Evolutionary conservation across 768 basidiomycete species (phyloP), one percentile per base, ranked within the genome.

Genomic region (Piloderma croceum): DNA sequence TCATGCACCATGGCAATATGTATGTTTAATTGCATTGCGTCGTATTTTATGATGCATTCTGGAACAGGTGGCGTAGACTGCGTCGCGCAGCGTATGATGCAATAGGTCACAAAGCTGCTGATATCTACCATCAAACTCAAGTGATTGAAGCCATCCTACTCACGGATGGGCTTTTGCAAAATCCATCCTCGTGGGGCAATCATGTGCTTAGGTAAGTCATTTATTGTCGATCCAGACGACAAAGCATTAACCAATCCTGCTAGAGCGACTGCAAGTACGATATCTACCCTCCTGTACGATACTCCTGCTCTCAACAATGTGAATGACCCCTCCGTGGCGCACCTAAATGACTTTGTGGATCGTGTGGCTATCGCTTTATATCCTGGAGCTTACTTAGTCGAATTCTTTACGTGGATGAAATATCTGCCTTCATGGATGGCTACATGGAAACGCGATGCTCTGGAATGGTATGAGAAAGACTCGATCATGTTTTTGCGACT

Each of bases 371-470:
- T 49, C 7, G 63, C 69, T 3, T 55, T 57, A 7, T 52, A 56
- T 24, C 68, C 67, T 25, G 69, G 69, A 3, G 51, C 56, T 21
- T 59, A 60, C 43, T 21, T 62, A 19, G 65, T 66, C 18, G 67
- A 68, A 41, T 53, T 60, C 36, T 62, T 68, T 38, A 58, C 62
- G 2, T 58, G 50, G 42, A 56, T 69, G 53, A 50, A 48, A 31
- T 42, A 53, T 29, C 39, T 68, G 6, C 66, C 66, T 0, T 20
- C 36, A 6, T 55, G 44, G 39, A 29, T 64, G 38, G 54, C 61
- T 11, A 44, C 41, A 33, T 63, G 59, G 60, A 64, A 61, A 44
- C 36, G 42, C 12, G 49, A 56, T 4, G 58, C 47, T 6, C 40
- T 42, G 29, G 45, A 49, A 23, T 57, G 52, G 49, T 47, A 46